phyloP scores from a whole-genome alignment of 345 rosid genomes.

The Corchorus capsularis region DNA sequence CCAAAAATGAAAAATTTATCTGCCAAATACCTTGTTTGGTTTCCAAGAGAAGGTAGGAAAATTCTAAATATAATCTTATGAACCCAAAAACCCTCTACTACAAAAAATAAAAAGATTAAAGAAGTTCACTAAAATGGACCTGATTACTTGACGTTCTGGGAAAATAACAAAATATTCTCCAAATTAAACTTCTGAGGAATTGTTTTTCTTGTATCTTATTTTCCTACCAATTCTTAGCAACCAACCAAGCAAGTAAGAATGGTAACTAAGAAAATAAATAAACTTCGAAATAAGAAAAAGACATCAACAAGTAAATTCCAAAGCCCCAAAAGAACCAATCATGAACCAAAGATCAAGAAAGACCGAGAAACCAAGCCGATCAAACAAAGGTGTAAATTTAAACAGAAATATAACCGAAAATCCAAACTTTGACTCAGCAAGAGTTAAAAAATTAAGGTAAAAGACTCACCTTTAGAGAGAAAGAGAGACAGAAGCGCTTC shows the following conservation, averaged over 20 bases:
- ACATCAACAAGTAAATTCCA: neutral
- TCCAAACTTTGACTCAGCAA: constrained; percentile 45
- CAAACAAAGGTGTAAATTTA: neutral
- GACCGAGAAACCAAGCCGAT: neutral
- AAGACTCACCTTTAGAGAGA: constrained; percentile 39
- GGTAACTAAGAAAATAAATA: neutral
- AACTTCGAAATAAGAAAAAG: neutral
- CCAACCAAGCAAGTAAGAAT: constrained; percentile 25
- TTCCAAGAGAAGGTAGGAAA: constrained; percentile 23
- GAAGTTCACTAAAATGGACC: constrained; percentile 1
- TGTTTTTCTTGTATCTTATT: neutral
- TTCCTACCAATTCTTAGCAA: constrained; percentile 29
- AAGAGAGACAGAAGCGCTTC: neutral
- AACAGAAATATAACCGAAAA: constrained; percentile 4
- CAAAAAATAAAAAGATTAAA: neutral
- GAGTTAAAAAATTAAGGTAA: constrained; percentile 16
- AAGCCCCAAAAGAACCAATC: constrained; percentile 8
- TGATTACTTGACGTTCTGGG: constrained; percentile 4
- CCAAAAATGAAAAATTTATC: constrained; percentile 15
- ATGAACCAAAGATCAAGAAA: constrained; percentile 13
- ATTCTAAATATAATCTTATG: constrained; percentile 15
- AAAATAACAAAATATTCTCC: neutral
- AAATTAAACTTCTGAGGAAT: no score
- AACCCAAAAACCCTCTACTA: constrained; percentile 15
- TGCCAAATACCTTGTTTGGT: constrained; percentile 14